These are phyloP conservation scores for Candida silvicultrix DNA, from an alignment of 805 yeast species.

Conservation along the genomic window DNA sequence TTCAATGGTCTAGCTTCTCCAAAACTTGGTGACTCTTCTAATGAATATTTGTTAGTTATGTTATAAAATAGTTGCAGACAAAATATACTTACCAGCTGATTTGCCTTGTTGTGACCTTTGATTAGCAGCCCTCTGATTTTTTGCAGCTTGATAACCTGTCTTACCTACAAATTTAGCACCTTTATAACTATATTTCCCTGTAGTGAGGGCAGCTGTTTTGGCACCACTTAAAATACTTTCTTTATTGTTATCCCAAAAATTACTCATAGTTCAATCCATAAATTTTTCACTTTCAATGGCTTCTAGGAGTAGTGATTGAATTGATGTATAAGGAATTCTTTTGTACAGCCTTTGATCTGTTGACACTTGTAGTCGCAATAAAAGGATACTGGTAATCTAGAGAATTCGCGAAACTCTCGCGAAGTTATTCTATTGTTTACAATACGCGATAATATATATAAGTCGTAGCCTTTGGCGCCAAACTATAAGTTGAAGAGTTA, in stretches of 20 bases:
- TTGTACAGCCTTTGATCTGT: not conserved
- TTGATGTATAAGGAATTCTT: too few species aligned
- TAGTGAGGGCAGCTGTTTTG: conserved; percentile 25
- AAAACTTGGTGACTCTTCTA: conserved; percentile 4
- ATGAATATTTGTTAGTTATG: not conserved
- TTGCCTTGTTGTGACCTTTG: not conserved
- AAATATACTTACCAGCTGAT: conserved; percentile 1
- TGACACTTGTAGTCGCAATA: not conserved
- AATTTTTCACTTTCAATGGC: not conserved
- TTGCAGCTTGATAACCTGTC: conserved; percentile 33
- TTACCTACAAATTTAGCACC: conserved; percentile 36
- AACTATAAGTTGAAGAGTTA: too few species aligned
- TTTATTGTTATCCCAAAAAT: conserved; percentile 37
- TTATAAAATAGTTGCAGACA: not conserved
- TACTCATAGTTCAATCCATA: conserved; percentile 9
- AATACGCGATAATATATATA: not conserved
- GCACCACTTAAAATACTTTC: conserved; percentile 31
- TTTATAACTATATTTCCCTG: conserved; percentile 29
- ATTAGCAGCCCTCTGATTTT: conserved; percentile 19
- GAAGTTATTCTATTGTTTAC: not conserved
- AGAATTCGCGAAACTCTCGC: not conserved
- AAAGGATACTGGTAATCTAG: not conserved
- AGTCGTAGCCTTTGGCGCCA: too few species aligned
- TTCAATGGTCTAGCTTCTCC: conserved; percentile 7
- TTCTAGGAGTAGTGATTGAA: too few species aligned